phyloP scores from a whole-genome alignment of 2,329 filamentous ascomycete genomes.

The Xylaria multiplex region DNA sequence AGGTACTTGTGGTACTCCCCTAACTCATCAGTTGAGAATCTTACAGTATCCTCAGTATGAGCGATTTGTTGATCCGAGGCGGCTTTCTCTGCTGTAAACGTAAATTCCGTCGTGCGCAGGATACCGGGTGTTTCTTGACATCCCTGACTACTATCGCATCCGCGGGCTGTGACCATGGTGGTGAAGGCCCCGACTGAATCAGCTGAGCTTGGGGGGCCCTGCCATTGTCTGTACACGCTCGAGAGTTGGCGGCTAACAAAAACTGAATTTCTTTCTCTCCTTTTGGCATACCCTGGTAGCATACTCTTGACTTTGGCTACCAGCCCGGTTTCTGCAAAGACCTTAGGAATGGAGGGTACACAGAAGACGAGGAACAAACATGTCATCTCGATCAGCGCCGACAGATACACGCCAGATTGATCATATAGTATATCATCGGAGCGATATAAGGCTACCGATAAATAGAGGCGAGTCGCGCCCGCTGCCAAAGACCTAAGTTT shows the following conservation, averaged over 20 bases:
- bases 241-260: not conserved
- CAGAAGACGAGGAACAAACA: conserved; percentile 55
- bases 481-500: conserved; percentile 50
- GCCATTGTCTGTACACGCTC: not conserved
- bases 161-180: conserved; percentile 19
- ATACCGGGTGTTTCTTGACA: conserved; percentile 21
- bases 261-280: not conserved
- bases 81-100: conserved; percentile 22
- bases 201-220: not conserved
- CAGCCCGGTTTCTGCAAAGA: conserved; percentile 36
- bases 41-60: not conserved
- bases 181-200: not conserved
- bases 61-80: not conserved
- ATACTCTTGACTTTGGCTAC: conserved; percentile 7
- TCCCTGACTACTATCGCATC: not conserved
- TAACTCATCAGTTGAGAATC: not conserved
- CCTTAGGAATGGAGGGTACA: conserved; percentile 51
- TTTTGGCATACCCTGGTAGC: not conserved
- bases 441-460: conserved; percentile 45
- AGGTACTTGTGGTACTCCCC: not conserved
- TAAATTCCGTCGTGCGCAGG: conserved; percentile 28
- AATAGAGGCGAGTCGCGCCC: conserved; percentile 50
- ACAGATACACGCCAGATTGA: conserved; percentile 53
- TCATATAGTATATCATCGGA: conserved; percentile 49
- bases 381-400: conserved; percentile 55